Evolutionary conservation across 495 filamentous ascomycete species (phyloP).

Genomic region (Penicillium herquei): DNA sequence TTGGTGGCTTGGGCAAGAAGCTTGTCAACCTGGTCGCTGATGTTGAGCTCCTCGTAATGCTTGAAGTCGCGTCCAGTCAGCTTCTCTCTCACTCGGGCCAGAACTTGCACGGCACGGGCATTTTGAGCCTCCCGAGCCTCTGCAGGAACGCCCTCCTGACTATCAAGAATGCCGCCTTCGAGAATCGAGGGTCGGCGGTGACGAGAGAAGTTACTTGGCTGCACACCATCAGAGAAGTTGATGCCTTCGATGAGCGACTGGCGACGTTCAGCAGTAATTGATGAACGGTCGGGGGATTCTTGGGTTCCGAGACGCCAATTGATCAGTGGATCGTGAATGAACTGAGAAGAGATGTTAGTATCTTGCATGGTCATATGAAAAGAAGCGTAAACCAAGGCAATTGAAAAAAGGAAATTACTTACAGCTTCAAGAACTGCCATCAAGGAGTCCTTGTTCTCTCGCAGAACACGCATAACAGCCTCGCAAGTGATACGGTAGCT

Average conservation of each 20-base stretch:
- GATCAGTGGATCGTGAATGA: constrained; percentile 96
- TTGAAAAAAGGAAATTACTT: constrained; percentile 42
- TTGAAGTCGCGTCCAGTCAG: constrained; percentile 73
- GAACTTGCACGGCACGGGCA: constrained; percentile 85
- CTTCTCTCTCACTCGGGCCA: constrained; percentile 91
- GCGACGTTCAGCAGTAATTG: constrained; percentile 77
- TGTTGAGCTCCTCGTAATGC: constrained; percentile 69
- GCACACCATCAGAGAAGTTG: constrained; percentile 51
- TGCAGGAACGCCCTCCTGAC: constrained; percentile 48
- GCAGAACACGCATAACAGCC: constrained; percentile 94
- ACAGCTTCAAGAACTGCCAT: constrained; percentile 98
- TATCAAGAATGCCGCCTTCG: constrained; percentile 51
- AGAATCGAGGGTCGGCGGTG: constrained; percentile 49
- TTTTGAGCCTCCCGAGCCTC: constrained; percentile 80
- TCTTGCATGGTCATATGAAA: neutral
- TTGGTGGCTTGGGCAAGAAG: constrained; percentile 92
- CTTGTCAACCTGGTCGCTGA: constrained; percentile 90
- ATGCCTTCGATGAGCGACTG: constrained; percentile 69
- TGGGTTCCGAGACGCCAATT: constrained; percentile 93
- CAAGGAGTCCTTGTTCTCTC: constrained; percentile 95
- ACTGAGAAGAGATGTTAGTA: constrained; percentile 46
- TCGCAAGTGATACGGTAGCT: constrained; percentile 97
- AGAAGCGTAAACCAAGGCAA: too few relatives aligned
- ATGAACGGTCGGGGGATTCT: constrained; percentile 73
- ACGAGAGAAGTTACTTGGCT: constrained; percentile 44